Evolutionary conservation across 2,329 filamentous ascomycete genomes (phyloP).

Genomic region (Metarhizium album): DNA sequence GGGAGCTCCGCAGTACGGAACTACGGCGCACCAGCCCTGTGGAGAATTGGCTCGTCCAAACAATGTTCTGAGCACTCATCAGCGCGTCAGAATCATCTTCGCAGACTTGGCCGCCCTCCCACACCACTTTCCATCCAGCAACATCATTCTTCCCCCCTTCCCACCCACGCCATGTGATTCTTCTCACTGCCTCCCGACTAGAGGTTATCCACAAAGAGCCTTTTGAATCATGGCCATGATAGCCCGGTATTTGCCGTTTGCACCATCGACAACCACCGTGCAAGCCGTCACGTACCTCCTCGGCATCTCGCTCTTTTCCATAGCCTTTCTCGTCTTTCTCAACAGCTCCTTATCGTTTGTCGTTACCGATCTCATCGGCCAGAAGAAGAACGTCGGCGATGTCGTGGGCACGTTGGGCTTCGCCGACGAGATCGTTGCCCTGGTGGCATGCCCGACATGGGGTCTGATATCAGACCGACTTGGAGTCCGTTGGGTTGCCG

Average conservation of each 20-base stretch:
- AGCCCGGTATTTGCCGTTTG: slow-evolving; percentile 44
- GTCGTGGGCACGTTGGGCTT: slow-evolving; percentile 79
- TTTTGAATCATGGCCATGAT: slow-evolving; percentile 24
- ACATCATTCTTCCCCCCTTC: not conserved
- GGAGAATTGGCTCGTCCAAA: not conserved
- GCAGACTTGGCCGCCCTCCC: not conserved
- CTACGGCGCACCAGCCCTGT: no score
- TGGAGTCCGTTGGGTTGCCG: slow-evolving; percentile 61
- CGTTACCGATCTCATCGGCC: slow-evolving; percentile 69
- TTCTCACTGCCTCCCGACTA: slow-evolving; percentile 4
- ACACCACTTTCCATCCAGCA: not conserved
- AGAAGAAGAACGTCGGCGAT: slow-evolving; percentile 63
- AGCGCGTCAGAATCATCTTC: not conserved
- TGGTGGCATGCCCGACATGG: slow-evolving; percentile 73
- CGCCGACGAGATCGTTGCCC: slow-evolving; percentile 70
- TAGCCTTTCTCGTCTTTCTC: slow-evolving; percentile 81
- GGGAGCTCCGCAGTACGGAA: no score
- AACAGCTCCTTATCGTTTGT: slow-evolving; percentile 80
- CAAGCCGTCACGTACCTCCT: slow-evolving; percentile 68
- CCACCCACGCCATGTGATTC: slow-evolving; percentile 9
- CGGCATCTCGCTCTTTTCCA: slow-evolving; percentile 75
- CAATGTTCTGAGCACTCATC: no score
- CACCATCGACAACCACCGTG: slow-evolving; percentile 45
- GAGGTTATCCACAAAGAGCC: slow-evolving; percentile 4
- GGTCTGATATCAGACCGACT: slow-evolving; percentile 67